Conservation (phyloP, 148 eudicot species). For the Rhododendron williamsianum region DNA sequence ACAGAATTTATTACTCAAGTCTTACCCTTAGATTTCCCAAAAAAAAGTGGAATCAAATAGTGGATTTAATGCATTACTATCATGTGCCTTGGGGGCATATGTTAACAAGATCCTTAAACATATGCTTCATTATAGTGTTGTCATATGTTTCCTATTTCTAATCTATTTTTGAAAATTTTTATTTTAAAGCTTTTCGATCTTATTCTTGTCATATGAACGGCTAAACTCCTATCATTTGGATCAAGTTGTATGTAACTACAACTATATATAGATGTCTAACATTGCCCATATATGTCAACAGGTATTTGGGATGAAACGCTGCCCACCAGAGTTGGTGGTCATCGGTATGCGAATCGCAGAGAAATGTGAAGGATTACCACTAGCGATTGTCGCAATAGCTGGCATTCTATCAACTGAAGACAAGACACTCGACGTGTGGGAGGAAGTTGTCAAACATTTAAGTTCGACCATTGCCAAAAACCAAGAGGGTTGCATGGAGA, state of each 20-base stretch:
- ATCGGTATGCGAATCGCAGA: slow-evolving; percentile 18
- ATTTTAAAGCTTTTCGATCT: not conserved
- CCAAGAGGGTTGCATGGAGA: slow-evolving; percentile 11
- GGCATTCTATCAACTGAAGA: slow-evolving; percentile 9
- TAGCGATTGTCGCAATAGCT: slow-evolving; percentile 37
- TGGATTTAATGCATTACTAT: no score
- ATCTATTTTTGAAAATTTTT: not conserved
- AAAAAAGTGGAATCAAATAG: no score
- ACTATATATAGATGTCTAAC: not conserved
- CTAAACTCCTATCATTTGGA: not conserved
- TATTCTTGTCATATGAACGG: not conserved
- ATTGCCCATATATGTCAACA: not conserved
- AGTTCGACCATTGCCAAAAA: slow-evolving; percentile 18
- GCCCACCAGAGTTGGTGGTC: slow-evolving; percentile 22
- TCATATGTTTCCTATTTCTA: not conserved
- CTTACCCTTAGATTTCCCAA: no score
- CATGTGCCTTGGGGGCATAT: no score
- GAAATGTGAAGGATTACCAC: slow-evolving; percentile 34
- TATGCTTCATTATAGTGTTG: not conserved
- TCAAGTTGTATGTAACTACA: not conserved
- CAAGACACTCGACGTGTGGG: slow-evolving; percentile 21
- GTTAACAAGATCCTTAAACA: no score
- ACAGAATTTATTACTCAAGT: no score
- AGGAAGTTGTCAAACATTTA: slow-evolving; percentile 16
- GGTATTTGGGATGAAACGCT: slow-evolving; percentile 15